phyloP scores from a whole-genome alignment of 1,284 basidiomycete species.

The Cutaneotrichosporon sp. region DNA sequence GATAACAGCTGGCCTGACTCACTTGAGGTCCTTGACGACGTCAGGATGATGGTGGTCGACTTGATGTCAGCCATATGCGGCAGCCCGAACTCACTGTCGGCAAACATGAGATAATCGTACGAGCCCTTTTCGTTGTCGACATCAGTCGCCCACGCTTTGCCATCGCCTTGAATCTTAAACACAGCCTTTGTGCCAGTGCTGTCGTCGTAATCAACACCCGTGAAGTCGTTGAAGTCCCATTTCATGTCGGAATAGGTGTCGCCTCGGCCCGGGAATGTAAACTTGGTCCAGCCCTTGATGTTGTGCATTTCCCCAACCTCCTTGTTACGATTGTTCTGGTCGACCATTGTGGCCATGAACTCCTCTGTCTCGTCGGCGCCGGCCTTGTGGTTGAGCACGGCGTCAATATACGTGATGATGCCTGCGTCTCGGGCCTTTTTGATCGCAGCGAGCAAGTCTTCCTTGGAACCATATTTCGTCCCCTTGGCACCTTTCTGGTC shows the following conservation, averaged over 20 bases:
- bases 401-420: slow-evolving; percentile 50
- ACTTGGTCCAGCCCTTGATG: slow-evolving; percentile 82
- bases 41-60: slow-evolving; percentile 81
- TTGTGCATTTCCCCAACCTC: slow-evolving; percentile 59
- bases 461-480: slow-evolving; percentile 88
- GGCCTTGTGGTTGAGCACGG: slow-evolving; percentile 54
- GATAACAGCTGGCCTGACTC: slow-evolving; percentile 5
- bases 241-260: slow-evolving; percentile 58
- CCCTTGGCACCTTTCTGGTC: slow-evolving; percentile 69
- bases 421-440: slow-evolving; percentile 42
- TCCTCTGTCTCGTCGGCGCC: slow-evolving; percentile 76
- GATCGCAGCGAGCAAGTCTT: slow-evolving; percentile 69
- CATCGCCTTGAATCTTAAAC: slow-evolving; percentile 57
- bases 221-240: slow-evolving; percentile 53
- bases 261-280: slow-evolving; percentile 71
- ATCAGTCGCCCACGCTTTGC: slow-evolving; percentile 54
- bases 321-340: slow-evolving; percentile 53
- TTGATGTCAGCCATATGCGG: slow-evolving; percentile 7
- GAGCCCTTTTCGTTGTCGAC: slow-evolving; percentile 51
- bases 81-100: slow-evolving; percentile 10
- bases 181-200: slow-evolving; percentile 59
- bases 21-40: slow-evolving; percentile 51
- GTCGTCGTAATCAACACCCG: slow-evolving; percentile 82
- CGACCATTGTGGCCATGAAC: slow-evolving; percentile 70
- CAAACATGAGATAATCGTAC: slow-evolving; percentile 50